Evolutionary conservation across 176 grass and related monocot genomes (phyloP).

Genomic region (Hordeum vulgare): MorexV3_pseudomolecules_assembly NC_058522.1:301062605-301063104

Average conservation of each 20-base stretch:
- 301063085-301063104: slow-evolving; percentile 88
- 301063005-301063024: slow-evolving; percentile 91
- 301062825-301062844: slow-evolving; percentile 71
- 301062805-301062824: slow-evolving; percentile 39
- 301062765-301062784: slow-evolving; percentile 73
- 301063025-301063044: slow-evolving; percentile 83
- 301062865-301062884: slow-evolving; percentile 86
- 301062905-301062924: slow-evolving; percentile 93
- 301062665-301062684: slow-evolving; percentile 98
- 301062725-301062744: slow-evolving; percentile 97
- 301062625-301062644: slow-evolving; percentile 85
- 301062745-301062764: slow-evolving; percentile 86
- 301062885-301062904: slow-evolving; percentile 94
- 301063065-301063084: slow-evolving; percentile 82
- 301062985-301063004: slow-evolving; percentile 87
- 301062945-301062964: slow-evolving; percentile 88
- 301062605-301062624: slow-evolving; percentile 92
- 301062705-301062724: slow-evolving; percentile 93
- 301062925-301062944: slow-evolving; percentile 94
- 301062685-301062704: slow-evolving; percentile 96
- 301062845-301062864: slow-evolving; percentile 82
- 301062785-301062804: slow-evolving; percentile 72
- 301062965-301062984: slow-evolving; percentile 98
- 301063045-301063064: slow-evolving; percentile 80
- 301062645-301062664: slow-evolving; percentile 95